phyloP scores from a whole-genome alignment of 78 protist species.

The Mantamonas sphyraenae region DNA sequence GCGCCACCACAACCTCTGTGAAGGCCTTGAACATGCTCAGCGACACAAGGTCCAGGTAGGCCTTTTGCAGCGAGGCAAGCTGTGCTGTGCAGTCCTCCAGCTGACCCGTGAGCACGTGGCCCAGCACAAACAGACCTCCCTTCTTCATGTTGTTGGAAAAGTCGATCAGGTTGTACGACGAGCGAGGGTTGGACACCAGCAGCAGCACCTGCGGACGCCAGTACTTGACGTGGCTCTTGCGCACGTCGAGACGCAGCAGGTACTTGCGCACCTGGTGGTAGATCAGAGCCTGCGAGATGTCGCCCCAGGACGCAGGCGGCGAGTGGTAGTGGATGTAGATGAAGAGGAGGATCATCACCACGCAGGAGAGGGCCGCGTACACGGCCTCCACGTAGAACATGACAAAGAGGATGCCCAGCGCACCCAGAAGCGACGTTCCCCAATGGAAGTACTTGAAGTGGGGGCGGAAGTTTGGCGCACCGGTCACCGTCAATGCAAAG shows the following conservation, averaged over 20 bases:
- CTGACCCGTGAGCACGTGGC: background rate
- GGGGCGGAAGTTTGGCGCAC: slow-evolving; percentile 42
- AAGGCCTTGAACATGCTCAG: slow-evolving; percentile 21
- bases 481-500: slow-evolving; percentile 23
- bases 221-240: slow-evolving; percentile 36
- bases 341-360: slow-evolving; percentile 7
- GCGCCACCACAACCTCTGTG: slow-evolving; percentile 2
- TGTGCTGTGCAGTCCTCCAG: too few species aligned
- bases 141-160: slow-evolving; percentile 51
- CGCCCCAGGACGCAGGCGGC: slow-evolving; percentile 37
- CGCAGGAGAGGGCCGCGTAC: background rate
- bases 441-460: slow-evolving; percentile 8
- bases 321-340: background rate
- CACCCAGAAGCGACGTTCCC: slow-evolving; percentile 30
- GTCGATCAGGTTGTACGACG: slow-evolving; percentile 4
- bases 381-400: slow-evolving; percentile 17
- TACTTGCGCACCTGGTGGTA: slow-evolving; percentile 57
- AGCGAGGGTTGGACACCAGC: background rate
- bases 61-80: too few species aligned
- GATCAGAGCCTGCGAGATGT: slow-evolving; percentile 49
- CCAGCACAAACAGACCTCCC: slow-evolving; percentile 57
- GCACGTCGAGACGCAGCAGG: slow-evolving; percentile 29
- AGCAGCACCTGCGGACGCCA: slow-evolving; percentile 43
- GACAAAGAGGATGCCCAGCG: background rate
- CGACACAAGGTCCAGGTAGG: slow-evolving; percentile 2